These are phyloP conservation scores for Calonectria naviculata DNA, from an alignment of 2,329 filamentous ascomycete genomes.

Conservation along the genomic window DNA sequence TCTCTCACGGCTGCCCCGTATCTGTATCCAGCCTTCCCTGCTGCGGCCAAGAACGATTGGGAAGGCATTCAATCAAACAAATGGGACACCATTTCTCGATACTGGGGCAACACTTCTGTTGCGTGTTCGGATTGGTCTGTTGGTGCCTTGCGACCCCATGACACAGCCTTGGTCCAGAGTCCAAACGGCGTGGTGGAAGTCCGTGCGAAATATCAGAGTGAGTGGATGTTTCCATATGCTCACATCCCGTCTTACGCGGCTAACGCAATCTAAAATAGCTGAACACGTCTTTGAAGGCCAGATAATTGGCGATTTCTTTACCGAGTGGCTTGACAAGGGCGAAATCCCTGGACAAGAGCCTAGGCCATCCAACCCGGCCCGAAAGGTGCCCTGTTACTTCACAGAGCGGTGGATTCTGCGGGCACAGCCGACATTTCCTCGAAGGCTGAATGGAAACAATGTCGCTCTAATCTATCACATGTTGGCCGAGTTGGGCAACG, in stretches of 20 bases:
- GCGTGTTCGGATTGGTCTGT: neutral
- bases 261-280: neutral
- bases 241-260: neutral
- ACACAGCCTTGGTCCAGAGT: neutral
- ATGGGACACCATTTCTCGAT: neutral
- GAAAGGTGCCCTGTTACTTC: neutral
- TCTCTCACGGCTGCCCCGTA: neutral
- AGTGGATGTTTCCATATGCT: neutral
- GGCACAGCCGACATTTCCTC: neutral
- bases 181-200: neutral
- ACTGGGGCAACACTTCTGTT: neutral
- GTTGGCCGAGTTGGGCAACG: neutral
- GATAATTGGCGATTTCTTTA: conserved; percentile 1
- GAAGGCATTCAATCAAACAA: neutral
- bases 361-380: neutral
- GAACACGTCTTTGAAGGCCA: conserved; percentile 7
- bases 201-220: neutral
- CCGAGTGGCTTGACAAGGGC: neutral
- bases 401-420: neutral
- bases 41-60: neutral
- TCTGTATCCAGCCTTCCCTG: neutral
- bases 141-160: neutral
- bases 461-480: neutral
- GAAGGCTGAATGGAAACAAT: neutral
- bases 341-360: neutral